Percentiles rank a stretch among this genome's conserved stretches.
Evolutionary conservation across 306 rosid genomes (phyloP).

Genomic region (Rosa rugosa): DNA sequence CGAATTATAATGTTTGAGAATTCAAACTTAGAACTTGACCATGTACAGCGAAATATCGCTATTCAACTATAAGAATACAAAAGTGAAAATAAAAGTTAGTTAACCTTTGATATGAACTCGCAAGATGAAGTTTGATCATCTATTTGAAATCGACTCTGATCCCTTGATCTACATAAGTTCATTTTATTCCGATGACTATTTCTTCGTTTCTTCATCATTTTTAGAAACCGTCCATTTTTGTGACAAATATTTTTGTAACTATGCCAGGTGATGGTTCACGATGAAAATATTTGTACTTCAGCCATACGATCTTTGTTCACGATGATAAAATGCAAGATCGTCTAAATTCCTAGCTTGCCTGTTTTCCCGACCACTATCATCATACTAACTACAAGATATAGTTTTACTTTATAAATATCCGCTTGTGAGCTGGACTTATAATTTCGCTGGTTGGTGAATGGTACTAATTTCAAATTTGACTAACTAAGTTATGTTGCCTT

Average conservation of each 20-base stretch:
- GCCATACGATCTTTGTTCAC: background rate
- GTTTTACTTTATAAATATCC: too few relatives aligned
- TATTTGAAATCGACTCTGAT: background rate
- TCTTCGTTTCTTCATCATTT: background rate
- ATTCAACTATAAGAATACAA: background rate
- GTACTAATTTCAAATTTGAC: background rate
- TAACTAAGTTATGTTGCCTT: background rate
- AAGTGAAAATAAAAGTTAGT: background rate
- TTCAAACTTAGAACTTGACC: too few relatives aligned
- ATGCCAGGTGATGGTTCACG: background rate
- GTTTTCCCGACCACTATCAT: too few relatives aligned
- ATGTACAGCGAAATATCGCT: too few relatives aligned
- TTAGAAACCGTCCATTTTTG: background rate
- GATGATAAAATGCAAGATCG: too few relatives aligned
- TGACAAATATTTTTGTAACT: background rate
- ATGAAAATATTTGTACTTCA: background rate
- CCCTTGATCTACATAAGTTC: background rate
- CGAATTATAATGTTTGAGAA: too few relatives aligned
- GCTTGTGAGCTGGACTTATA: background rate
- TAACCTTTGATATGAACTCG: background rate
- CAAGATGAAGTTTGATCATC: too few relatives aligned
- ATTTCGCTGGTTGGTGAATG: background rate
- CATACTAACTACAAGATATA: too few relatives aligned
- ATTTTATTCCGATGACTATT: background rate
- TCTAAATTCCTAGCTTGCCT: too few relatives aligned